A percentile compares a stretch with the other conserved stretches of the same genome.
phyloP scores from a whole-genome alignment of 768 basidiomycete species.

The Termitomyces sp. region DNA sequence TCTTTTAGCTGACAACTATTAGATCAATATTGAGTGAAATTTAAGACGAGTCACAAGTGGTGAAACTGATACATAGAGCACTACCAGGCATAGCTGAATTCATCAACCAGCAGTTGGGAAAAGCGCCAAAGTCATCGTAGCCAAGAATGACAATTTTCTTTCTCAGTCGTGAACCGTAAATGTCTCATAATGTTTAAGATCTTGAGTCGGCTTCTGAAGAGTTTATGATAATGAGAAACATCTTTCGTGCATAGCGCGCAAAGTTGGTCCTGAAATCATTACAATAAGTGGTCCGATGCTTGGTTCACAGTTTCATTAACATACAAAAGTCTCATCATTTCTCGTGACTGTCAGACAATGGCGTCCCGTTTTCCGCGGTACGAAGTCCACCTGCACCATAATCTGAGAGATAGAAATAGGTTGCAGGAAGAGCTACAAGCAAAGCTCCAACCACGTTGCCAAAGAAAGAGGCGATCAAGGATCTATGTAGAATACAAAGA shows the following conservation, averaged over 20 bases:
- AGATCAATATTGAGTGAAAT: background rate
- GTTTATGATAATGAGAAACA: background rate
- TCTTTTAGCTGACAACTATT: background rate
- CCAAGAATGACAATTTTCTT: background rate
- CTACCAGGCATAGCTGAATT: conserved; percentile 61
- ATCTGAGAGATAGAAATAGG: conserved; percentile 60
- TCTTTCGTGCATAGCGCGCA: background rate
- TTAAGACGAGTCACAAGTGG: conserved; percentile 66
- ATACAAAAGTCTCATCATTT: background rate
- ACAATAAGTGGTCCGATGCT: background rate
- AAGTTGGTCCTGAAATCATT: background rate
- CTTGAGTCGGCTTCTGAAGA: too few species aligned
- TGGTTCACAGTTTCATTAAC: background rate
- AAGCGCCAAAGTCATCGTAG: background rate
- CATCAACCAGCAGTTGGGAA: conserved; percentile 33
- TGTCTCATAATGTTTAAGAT: too few species aligned
- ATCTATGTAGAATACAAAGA: conserved; percentile 25
- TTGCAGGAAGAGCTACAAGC: conserved; percentile 58
- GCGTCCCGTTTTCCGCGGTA: conserved; percentile 30
- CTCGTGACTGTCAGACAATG: background rate
- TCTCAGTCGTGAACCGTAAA: background rate
- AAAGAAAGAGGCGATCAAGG: conserved; percentile 58
- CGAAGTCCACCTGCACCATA: conserved; percentile 35
- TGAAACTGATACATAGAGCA: conserved; percentile 65
- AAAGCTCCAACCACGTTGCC: conserved; percentile 67